Base-by-base conservation (phyloP, 371 early-diverging fungal genomes). In the Basidiobolus meristosporus region DNA sequence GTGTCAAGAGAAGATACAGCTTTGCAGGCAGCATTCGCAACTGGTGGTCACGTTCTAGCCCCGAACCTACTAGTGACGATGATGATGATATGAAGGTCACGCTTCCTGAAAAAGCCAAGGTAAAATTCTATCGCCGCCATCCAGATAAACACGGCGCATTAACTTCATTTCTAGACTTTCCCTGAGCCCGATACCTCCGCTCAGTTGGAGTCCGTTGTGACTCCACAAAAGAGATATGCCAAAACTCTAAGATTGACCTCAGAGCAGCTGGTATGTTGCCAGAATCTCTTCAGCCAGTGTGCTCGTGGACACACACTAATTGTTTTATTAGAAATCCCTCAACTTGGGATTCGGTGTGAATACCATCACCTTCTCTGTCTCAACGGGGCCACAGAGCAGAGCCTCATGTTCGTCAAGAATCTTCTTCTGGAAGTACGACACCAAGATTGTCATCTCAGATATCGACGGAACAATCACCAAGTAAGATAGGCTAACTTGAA, bases 381-480 rank as follows among this genome's bases (percentile, higher is more conserved):
- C 68, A 26, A 67, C 83, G 17, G 74, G n/a, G n/a, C n/a, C n/a
- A n/a, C n/a, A n/a, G n/a, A n/a, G 84, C 42, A 75, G 74, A 14
- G 76, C 89, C 20, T 62, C 60, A 21, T 87, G 89, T 48, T 57
- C 68, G 10, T 78, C 90, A 11, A 77, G 80, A 41, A 71, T 93
- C 14, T 99, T 86, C 54, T 65, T 90, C 19, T 98, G 92, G 90
- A 64, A 79, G 28, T 53, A 77, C 45, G 70, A 77, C 46, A 77
- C 79, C 31, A 72, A 88, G 40, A 73, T 99, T 21, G 91, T 99
- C 18, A 86, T 99, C 39, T 90, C 91, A 0, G 99, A 99, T 56
- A 90, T 99, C 46, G 99, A 99, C 56, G 99, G 99, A 31, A 99
- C 99, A 0, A 97, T 99, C 41, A 99, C 99, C 30, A 98, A 98